A percentile compares a stretch with the other conserved stretches of the same genome.
These are phyloP conservation scores for Schwanniomyces etchellsii DNA, from an alignment of 1,139 yeast species.

Conservation along the genomic window DNA sequence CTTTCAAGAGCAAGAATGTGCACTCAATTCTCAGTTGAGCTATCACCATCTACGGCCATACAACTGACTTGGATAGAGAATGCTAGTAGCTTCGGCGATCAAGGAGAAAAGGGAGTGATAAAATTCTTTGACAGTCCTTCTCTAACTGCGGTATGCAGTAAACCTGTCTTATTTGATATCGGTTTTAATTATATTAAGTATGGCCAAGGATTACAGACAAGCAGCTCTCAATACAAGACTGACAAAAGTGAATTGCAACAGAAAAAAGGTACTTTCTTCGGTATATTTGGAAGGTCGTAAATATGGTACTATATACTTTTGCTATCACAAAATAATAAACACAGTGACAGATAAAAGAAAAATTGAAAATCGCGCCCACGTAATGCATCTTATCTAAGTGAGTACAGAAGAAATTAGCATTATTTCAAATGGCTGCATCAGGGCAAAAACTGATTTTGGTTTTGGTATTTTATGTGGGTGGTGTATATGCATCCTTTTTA, in stretches of 20 bases:
- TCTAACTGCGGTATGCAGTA: slow-evolving; percentile 55
- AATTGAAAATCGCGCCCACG: too few species aligned
- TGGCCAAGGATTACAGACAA: slow-evolving; percentile 10
- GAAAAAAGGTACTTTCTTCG: slow-evolving; percentile 38
- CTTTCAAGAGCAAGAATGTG: slow-evolving; percentile 43
- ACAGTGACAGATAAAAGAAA: too few species aligned
- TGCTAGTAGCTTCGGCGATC: slow-evolving; percentile 38
- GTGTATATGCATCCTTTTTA: slow-evolving; percentile 79
- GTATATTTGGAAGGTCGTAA: slow-evolving; percentile 33
- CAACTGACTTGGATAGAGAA: slow-evolving; percentile 39
- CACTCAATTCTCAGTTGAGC: slow-evolving; percentile 40
- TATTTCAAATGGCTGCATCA: background rate
- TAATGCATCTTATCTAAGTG: too few species aligned
- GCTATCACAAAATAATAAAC: too few species aligned
- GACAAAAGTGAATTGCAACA: slow-evolving; percentile 16
- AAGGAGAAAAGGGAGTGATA: slow-evolving; percentile 36
- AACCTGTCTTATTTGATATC: slow-evolving; percentile 86
- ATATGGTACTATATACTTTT: too few species aligned
- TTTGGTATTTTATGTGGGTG: slow-evolving; percentile 53
- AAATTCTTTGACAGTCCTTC: slow-evolving; percentile 39
- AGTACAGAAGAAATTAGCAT: background rate
- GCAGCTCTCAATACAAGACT: slow-evolving; percentile 1
- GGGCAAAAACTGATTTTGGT: background rate
- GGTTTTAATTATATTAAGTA: slow-evolving; percentile 77
- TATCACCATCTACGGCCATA: slow-evolving; percentile 7